Conservation (phyloP, 108 stramenopile genomes). For the Skeletonema costatum region DNA sequence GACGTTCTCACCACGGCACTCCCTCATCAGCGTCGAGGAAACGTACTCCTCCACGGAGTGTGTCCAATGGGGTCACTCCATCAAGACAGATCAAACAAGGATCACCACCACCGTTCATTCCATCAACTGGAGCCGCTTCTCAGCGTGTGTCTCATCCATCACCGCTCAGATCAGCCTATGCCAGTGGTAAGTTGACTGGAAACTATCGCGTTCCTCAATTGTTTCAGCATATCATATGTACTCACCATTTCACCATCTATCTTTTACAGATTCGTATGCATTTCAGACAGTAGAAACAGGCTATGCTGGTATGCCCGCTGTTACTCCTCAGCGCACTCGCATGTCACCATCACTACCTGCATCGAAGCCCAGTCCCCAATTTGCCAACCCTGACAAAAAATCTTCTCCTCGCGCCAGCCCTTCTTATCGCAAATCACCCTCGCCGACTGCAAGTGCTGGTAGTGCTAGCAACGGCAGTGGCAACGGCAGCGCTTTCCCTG, state of each 20-base stretch:
- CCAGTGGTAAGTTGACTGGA: not conserved
- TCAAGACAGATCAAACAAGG: not conserved
- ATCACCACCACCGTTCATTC: not conserved
- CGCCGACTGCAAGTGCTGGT: not conserved
- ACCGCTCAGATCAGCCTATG: not conserved
- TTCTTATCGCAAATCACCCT: slow-evolving; percentile 1
- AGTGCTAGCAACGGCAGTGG: not conserved
- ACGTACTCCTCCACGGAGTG: not conserved
- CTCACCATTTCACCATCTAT: not conserved
- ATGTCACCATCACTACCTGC: not conserved
- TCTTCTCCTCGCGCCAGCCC: not conserved
- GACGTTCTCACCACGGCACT: not conserved
- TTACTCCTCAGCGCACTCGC: not conserved
- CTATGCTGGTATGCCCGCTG: not conserved
- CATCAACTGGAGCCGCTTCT: not conserved
- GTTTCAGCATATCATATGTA: not conserved
- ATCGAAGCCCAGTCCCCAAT: not conserved
- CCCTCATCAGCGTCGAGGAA: not conserved
- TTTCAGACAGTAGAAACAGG: not conserved
- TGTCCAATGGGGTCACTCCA: not conserved
- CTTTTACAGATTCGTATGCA: not conserved
- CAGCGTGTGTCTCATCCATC: not conserved
- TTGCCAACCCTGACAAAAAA: slow-evolving; percentile 1
- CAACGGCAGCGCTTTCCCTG: not conserved
- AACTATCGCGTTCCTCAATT: not conserved